phyloP scores from a whole-genome alignment of 768 basidiomycete genomes.

The Neoboletus subvelutipes region DNA sequence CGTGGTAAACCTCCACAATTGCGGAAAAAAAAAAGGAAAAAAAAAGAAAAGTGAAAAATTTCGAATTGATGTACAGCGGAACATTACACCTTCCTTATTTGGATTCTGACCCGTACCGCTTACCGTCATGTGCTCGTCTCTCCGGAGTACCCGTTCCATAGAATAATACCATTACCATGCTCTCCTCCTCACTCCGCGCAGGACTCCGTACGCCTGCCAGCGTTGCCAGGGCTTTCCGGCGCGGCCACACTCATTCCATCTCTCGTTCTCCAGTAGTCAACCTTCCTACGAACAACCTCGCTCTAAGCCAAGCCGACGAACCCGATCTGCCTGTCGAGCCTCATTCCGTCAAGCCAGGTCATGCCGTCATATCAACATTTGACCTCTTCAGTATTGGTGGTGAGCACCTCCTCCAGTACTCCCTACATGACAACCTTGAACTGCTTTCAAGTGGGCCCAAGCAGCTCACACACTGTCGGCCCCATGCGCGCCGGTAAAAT shows the following conservation, averaged over 20 bases:
- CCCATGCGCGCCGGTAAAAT: constrained; percentile 94
- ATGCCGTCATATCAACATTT: constrained; percentile 92
- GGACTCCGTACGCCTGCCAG: constrained; percentile 1
- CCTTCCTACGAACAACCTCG: constrained; percentile 8
- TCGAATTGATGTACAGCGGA: background rate
- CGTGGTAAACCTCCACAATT: background rate
- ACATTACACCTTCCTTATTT: background rate
- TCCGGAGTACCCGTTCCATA: no score
- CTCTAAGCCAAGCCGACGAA: constrained; percentile 1
- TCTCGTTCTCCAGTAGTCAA: constrained; percentile 8
- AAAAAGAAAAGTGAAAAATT: background rate
- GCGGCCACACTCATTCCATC: no score
- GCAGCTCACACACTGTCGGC: constrained; percentile 66
- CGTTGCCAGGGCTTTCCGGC: background rate
- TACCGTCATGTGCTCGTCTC: background rate
- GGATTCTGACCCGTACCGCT: background rate
- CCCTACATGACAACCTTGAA: background rate
- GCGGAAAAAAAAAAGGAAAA: background rate
- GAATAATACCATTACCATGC: constrained; percentile 4
- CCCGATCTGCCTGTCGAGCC: constrained; percentile 5
- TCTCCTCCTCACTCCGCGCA: constrained; percentile 2
- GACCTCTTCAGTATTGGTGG: constrained; percentile 92
- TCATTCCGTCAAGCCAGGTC: constrained; percentile 48
- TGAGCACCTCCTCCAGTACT: constrained; percentile 32
- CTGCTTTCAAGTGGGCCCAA: constrained; percentile 54